These are phyloP conservation scores for Oryza brachyantha DNA, from an alignment of 176 grass and related monocot species.

Conservation along the genomic window DNA sequence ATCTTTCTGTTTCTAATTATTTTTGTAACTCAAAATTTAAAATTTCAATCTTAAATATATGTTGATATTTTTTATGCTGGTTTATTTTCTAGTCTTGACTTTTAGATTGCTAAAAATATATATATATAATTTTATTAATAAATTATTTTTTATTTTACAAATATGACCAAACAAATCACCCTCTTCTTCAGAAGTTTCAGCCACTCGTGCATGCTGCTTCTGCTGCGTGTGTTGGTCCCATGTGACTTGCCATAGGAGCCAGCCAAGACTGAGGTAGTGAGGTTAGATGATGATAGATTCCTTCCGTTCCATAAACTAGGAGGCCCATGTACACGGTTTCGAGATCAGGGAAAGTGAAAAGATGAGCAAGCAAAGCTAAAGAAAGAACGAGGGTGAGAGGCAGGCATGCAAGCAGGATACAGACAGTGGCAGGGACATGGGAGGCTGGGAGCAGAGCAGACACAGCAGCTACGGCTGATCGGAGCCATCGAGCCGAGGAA, in stretches of 20 bases:
- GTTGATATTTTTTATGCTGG: no score
- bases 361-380: not conserved
- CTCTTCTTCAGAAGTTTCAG: not conserved
- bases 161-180: no score
- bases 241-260: not conserved
- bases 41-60: no score
- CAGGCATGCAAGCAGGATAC: not conserved
- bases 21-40: no score
- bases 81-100: no score
- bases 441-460: not conserved
- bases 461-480: not conserved
- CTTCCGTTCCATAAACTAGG: conserved; percentile 26
- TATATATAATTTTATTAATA: no score
- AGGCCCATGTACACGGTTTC: conserved; percentile 28
- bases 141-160: no score
- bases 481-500: not conserved
- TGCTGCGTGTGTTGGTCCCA: not conserved
- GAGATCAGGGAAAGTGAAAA: conserved; percentile 47
- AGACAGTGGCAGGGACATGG: conserved; percentile 5
- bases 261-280: not conserved
- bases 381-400: not conserved
- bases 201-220: not conserved
- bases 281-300: not conserved
- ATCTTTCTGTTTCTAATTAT: no score
- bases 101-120: no score